A percentile compares a stretch with the other conserved stretches of the same genome.
These are phyloP conservation scores for Rubia tinctorum DNA, from an alignment of 305 asterid species.

Conservation along the genomic window DNA sequence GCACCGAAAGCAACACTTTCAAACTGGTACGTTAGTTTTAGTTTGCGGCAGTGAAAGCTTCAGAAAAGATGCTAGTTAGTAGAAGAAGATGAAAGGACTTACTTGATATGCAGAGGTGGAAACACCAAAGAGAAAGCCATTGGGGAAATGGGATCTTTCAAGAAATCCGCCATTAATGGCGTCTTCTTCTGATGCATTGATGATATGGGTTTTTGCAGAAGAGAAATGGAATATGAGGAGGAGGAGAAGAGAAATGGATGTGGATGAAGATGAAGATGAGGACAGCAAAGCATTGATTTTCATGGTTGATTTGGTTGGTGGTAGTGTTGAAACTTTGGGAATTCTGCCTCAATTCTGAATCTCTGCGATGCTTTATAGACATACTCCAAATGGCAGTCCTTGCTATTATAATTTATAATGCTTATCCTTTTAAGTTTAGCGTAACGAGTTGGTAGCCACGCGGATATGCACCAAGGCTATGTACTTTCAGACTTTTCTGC, in stretches of 20 bases:
- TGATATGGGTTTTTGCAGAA: background rate
- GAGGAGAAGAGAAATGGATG: background rate
- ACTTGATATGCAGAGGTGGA: conserved; percentile 85
- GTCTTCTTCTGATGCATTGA: background rate
- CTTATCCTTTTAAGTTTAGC: background rate
- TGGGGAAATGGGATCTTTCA: conserved; percentile 52
- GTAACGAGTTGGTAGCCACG: background rate
- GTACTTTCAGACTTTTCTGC: too few species aligned
- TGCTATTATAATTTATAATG: too few species aligned
- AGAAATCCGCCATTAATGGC: background rate
- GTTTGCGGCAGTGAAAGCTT: too few species aligned
- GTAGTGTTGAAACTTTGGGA: background rate
- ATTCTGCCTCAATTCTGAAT: background rate
- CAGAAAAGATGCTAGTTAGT: too few species aligned
- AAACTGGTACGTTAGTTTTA: too few species aligned
- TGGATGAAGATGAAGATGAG: too few species aligned
- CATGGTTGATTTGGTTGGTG: conserved; percentile 3
- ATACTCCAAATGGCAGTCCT: background rate
- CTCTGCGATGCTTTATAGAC: background rate
- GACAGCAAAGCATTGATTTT: background rate
- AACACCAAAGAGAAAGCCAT: conserved; percentile 70
- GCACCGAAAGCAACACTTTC: too few species aligned
- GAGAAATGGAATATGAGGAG: background rate
- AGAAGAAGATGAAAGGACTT: too few species aligned
- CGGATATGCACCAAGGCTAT: background rate